phyloP scores from a whole-genome alignment of 2,329 filamentous ascomycete genomes.

The Setomelanomma holmii region DNA sequence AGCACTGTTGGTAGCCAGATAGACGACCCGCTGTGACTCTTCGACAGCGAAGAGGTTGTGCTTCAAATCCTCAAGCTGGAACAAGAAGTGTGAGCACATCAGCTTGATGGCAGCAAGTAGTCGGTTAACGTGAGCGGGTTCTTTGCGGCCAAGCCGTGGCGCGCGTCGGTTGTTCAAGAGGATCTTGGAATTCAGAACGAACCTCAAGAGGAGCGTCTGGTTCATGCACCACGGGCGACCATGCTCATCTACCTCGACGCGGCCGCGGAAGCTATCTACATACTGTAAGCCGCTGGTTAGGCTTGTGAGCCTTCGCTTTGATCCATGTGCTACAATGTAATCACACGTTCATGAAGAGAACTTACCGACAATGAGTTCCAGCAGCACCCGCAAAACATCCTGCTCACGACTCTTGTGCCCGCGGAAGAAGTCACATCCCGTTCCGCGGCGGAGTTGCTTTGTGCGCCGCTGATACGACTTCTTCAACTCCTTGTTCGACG shows the following conservation, averaged over 20 bases:
- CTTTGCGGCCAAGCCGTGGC: constrained; percentile 9
- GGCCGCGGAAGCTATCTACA: constrained; percentile 42
- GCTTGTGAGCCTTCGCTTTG: background rate
- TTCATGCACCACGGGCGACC: constrained; percentile 44
- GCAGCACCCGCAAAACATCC: constrained; percentile 48
- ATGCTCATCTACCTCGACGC: constrained; percentile 18
- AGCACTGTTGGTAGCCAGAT: constrained; percentile 40
- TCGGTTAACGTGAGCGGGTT: constrained; percentile 11
- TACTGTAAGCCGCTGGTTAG: constrained; percentile 3
- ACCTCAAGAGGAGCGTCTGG: constrained; percentile 36
- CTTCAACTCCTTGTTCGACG: constrained; percentile 41
- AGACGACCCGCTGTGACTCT: constrained; percentile 55
- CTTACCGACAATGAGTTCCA: constrained; percentile 55
- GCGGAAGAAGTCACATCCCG: constrained; percentile 24
- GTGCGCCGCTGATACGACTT: constrained; percentile 45
- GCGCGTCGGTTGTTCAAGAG: constrained; percentile 34
- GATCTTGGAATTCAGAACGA: constrained; percentile 38
- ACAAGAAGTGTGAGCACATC: constrained; percentile 43
- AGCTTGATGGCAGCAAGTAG: constrained; percentile 39
- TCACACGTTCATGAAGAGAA: background rate
- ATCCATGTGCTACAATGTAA: background rate
- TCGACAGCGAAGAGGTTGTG: constrained; percentile 49
- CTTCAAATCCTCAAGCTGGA: constrained; percentile 20
- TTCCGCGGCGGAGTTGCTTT: constrained; percentile 28
- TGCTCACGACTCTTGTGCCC: constrained; percentile 34